Percentiles rank a stretch among this genome's conserved stretches.
Conservation (phyloP, 805 yeast species). For the Wickerhamomyces sydowiorum region DNA sequence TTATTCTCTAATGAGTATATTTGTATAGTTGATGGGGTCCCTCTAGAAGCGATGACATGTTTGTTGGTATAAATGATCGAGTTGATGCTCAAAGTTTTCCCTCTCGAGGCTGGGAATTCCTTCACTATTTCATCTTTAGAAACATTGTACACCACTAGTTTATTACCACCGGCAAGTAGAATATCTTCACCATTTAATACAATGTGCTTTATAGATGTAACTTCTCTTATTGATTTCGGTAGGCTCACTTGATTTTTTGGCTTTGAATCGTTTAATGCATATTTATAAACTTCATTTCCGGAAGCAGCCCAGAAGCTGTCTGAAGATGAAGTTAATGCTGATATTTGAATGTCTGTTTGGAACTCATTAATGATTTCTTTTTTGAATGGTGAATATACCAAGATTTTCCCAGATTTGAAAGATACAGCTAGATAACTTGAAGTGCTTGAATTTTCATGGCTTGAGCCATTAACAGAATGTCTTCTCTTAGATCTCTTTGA, state of each 20-base stretch:
- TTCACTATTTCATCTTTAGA: not conserved
- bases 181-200: not conserved
- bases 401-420: constrained; percentile 31
- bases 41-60: not conserved
- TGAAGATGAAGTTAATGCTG: constrained; percentile 20
- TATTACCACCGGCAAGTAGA: not conserved
- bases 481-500: constrained; percentile 24
- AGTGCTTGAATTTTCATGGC: constrained; percentile 16
- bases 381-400: constrained; percentile 38
- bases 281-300: constrained; percentile 15
- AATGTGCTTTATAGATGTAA: not conserved
- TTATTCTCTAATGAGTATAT: not conserved
- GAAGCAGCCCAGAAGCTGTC: constrained; percentile 25
- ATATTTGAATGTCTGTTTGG: constrained; percentile 21
- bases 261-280: constrained; percentile 13
- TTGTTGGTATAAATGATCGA: not conserved
- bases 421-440: constrained; percentile 26
- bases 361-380: constrained; percentile 34
- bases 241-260: constrained; percentile 3
- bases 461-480: constrained; percentile 6
- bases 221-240: constrained; percentile 7
- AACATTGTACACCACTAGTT: not conserved
- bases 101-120: not conserved
- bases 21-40: not conserved
- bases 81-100: not conserved